Percentiles rank a stretch among this genome's conserved stretches.
Evolutionary conservation across 2,329 filamentous ascomycete species (phyloP).

Genomic region (Drechslera avenae): DNA sequence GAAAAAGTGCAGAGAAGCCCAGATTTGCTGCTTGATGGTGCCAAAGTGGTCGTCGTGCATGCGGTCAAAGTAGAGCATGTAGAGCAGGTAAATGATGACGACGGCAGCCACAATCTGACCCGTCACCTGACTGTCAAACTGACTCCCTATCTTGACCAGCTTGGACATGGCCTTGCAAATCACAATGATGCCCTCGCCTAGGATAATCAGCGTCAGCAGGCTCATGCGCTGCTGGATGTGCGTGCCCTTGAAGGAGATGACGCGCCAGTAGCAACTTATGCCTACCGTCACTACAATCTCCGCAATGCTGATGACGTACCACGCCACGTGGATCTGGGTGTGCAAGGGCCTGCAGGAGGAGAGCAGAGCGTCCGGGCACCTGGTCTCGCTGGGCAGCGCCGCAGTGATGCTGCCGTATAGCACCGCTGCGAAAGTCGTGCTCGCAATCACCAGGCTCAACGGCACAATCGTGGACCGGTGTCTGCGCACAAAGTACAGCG

Average conservation of each 20-base stretch:
- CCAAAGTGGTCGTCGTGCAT: slow-evolving; percentile 40
- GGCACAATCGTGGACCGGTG: slow-evolving; percentile 39
- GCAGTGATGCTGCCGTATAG: slow-evolving; percentile 32
- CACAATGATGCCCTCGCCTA: slow-evolving; percentile 49
- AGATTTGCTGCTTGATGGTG: slow-evolving; percentile 41
- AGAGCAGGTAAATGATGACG: slow-evolving; percentile 44
- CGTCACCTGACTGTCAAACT: slow-evolving; percentile 33
- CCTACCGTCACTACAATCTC: slow-evolving; percentile 40
- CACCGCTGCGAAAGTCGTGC: slow-evolving; percentile 42
- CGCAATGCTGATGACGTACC: slow-evolving; percentile 51
- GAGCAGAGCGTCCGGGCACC: too few relatives aligned
- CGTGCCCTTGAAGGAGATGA: slow-evolving; percentile 47
- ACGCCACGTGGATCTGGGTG: slow-evolving; percentile 3
- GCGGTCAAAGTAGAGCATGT: slow-evolving; percentile 45
- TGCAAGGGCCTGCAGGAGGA: slow-evolving; percentile 1
- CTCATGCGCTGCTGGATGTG: slow-evolving; percentile 47
- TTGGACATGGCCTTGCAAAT: slow-evolving; percentile 42
- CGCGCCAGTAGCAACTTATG: slow-evolving; percentile 40
- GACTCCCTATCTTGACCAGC: slow-evolving; percentile 42
- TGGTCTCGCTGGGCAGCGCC: too few relatives aligned
- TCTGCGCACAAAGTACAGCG: slow-evolving; percentile 41
- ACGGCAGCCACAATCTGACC: slow-evolving; percentile 42
- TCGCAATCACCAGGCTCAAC: slow-evolving; percentile 41
- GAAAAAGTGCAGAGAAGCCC: slow-evolving; percentile 41
- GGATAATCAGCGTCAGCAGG: slow-evolving; percentile 48